Evolutionary conservation across 306 rosid genomes (phyloP).

Genomic region (Lablab purpureus): DNA sequence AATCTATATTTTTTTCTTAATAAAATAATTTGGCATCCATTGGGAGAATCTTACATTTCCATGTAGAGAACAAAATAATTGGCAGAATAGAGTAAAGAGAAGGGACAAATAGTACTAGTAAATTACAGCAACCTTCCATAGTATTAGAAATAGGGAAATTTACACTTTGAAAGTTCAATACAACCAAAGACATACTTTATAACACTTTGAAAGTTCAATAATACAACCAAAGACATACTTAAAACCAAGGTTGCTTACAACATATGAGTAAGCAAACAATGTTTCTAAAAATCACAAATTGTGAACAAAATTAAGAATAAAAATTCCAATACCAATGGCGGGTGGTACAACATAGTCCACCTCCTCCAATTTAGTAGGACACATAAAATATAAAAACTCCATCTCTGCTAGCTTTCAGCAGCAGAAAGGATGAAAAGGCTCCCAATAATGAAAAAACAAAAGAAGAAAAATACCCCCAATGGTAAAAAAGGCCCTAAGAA

Average conservation of each 20-base stretch:
- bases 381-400: conserved; percentile 31
- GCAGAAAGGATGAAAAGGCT: conserved; percentile 44
- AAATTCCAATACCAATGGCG: conserved; percentile 60
- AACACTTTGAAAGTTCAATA: conserved; percentile 44
- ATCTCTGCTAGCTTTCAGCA: conserved; percentile 50
- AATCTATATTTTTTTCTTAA: no score
- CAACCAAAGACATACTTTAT: conserved; percentile 27
- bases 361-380: conserved; percentile 57
- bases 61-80: not conserved
- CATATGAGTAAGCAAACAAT: conserved; percentile 47
- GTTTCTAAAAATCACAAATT: conserved; percentile 40
- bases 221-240: conserved; percentile 32
- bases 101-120: not conserved
- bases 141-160: conserved; percentile 51
- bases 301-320: not conserved
- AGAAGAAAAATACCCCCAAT: conserved; percentile 29
- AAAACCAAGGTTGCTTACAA: conserved; percentile 49
- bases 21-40: no score
- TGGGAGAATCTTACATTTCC: not conserved
- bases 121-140: conserved; percentile 52
- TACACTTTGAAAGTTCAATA: conserved; percentile 50
- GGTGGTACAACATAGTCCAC: conserved; percentile 78
- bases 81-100: not conserved
- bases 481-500: conserved; percentile 47
- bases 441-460: not conserved